Evolutionary conservation across 2,329 filamentous ascomycete genomes (phyloP).

Genomic region (Exophiala sp.): DNA sequence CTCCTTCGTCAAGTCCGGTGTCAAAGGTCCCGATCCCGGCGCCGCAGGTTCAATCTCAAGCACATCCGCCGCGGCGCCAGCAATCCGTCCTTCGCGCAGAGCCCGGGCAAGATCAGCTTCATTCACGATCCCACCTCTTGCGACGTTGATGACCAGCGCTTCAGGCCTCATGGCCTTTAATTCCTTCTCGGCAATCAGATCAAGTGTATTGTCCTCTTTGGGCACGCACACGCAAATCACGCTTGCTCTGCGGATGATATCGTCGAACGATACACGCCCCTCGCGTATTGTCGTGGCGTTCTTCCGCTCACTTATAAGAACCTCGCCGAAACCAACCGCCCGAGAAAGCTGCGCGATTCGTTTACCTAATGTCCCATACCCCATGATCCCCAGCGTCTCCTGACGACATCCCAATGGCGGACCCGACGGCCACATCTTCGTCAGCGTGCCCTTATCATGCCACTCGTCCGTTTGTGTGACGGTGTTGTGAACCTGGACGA

Average conservation of each 20-base stretch:
- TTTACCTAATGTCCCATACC: constrained; percentile 50
- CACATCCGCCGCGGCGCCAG: constrained; percentile 52
- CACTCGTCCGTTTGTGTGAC: constrained; percentile 39
- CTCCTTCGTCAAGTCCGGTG: constrained; percentile 37
- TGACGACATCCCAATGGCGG: constrained; percentile 47
- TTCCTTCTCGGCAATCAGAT: constrained; percentile 38
- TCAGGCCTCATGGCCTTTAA: constrained; percentile 45
- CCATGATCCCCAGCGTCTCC: constrained; percentile 49
- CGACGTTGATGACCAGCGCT: constrained; percentile 48
- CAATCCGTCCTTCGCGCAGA: constrained; percentile 42
- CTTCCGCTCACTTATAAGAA: constrained; percentile 49
- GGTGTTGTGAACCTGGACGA: constrained; percentile 36
- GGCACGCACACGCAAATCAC: constrained; percentile 35
- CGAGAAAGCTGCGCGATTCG: constrained; percentile 44
- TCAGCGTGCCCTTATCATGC: constrained; percentile 38
- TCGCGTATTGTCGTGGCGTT: constrained; percentile 26
- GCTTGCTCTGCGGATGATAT: constrained; percentile 31
- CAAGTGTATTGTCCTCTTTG: constrained; percentile 32
- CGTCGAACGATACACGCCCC: constrained; percentile 30
- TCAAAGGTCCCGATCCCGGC: constrained; percentile 42
- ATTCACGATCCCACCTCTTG: constrained; percentile 51
- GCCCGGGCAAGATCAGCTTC: constrained; percentile 48
- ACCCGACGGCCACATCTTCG: constrained; percentile 30
- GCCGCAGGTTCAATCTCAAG: constrained; percentile 48
- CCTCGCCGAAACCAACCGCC: constrained; percentile 46